Conservation (phyloP, 148 eudicot genomes). For the Heliosperma pusillum region DNA sequence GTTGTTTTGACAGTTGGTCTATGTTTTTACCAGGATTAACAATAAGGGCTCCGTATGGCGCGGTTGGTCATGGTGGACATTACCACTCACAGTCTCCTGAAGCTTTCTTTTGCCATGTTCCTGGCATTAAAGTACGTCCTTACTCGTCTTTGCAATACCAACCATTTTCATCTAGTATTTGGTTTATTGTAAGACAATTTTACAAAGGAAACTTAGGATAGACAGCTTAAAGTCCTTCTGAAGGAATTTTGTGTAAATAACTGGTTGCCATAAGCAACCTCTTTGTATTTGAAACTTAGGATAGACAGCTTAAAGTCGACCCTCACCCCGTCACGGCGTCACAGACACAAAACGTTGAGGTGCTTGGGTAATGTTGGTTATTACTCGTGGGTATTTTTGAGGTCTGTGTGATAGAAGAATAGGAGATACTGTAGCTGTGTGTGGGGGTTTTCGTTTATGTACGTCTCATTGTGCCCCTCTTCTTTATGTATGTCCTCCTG, state of each 20-base stretch:
- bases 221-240: no score
- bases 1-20: not conserved
- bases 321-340: no score
- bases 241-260: no score
- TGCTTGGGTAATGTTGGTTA: not conserved
- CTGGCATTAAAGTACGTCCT: constrained; percentile 80
- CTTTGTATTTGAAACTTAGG: no score
- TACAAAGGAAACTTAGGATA: no score
- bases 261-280: no score
- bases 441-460: not conserved
- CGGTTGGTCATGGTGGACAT: constrained; percentile 98
- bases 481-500: not conserved
- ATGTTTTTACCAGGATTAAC: constrained; percentile 59
- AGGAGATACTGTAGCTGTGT: not conserved
- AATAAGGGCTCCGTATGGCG: constrained; percentile 96
- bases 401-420: no score
- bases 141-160: not conserved
- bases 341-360: no score
- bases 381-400: not conserved
- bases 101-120: constrained; percentile 99
- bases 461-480: not conserved
- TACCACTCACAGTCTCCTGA: constrained; percentile 99
- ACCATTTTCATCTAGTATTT: not conserved
- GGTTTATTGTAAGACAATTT: not conserved
- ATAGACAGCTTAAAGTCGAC: no score